phyloP scores from a whole-genome alignment of 148 eudicot genomes.

The Spergularia marina region DNA sequence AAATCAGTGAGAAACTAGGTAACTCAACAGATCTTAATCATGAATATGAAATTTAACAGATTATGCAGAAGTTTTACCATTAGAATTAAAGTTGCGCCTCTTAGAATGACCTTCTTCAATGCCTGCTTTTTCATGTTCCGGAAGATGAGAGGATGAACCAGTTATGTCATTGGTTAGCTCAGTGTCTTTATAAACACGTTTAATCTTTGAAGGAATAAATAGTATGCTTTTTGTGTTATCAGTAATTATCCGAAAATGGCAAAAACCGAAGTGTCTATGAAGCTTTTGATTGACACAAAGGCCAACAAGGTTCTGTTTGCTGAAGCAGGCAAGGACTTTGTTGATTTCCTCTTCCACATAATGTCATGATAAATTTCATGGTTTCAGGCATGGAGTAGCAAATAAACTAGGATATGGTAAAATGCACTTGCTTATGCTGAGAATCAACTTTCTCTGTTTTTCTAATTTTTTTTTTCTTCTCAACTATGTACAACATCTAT shows the following conservation, averaged over 20 bases:
- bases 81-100: not conserved
- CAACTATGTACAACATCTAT: no score
- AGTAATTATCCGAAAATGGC: not conserved
- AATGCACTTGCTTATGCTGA: no score
- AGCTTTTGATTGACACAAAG: slow-evolving; percentile 25
- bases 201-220: no score
- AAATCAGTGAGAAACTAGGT: no score
- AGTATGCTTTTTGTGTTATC: not conserved
- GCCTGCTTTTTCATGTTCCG: not conserved
- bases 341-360: slow-evolving; percentile 31
- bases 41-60: no score
- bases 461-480: no score
- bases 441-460: no score
- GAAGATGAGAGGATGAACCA: not conserved
- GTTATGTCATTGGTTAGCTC: not conserved
- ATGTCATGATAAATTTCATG: not conserved
- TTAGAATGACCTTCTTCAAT: not conserved
- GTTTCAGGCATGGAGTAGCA: no score
- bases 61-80: no score
- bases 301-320: slow-evolving; percentile 26
- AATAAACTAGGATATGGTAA: no score
- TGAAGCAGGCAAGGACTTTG: slow-evolving; percentile 32
- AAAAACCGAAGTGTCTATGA: slow-evolving; percentile 4
- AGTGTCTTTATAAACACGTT: not conserved
- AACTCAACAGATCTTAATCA: no score